Evolutionary conservation across 2,329 filamentous ascomycete species (phyloP).

Genomic region (Phyllosticta citriasiana): DNA sequence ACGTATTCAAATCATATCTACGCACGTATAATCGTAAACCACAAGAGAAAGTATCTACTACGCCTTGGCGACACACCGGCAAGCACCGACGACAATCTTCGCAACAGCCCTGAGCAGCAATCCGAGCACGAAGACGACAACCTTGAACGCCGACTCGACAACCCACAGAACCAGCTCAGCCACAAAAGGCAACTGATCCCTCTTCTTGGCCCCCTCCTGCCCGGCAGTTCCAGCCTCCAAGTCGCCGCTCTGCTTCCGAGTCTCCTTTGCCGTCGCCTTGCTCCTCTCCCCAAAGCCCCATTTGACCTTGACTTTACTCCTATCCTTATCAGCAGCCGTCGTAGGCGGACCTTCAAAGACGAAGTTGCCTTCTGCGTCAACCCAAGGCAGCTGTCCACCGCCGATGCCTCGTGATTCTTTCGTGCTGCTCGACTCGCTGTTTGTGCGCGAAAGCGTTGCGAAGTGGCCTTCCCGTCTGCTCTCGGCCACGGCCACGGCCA

Average conservation of each 20-base stretch:
- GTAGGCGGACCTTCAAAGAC: constrained; percentile 12
- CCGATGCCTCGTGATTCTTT: background rate
- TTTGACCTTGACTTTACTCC: constrained; percentile 9
- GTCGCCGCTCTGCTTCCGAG: constrained; percentile 19
- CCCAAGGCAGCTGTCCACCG: background rate
- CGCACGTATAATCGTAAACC: background rate
- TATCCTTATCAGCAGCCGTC: constrained; percentile 18
- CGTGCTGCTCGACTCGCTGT: background rate
- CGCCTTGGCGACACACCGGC: constrained; percentile 26
- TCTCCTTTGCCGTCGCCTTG: constrained; percentile 9
- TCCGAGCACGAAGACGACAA: constrained; percentile 32
- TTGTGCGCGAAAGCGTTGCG: background rate
- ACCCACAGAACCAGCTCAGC: constrained; percentile 30
- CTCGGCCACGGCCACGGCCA: constrained; percentile 38
- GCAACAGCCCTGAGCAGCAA: constrained; percentile 33
- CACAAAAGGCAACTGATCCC: constrained; percentile 20
- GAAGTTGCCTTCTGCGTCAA: background rate
- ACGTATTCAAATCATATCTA: background rate
- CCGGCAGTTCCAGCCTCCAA: background rate
- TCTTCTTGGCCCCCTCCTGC: background rate
- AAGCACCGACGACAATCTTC: constrained; percentile 29
- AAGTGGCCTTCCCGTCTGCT: constrained; percentile 22
- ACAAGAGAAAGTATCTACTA: constrained; percentile 14
- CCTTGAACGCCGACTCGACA: constrained; percentile 33
- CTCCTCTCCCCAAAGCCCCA: constrained; percentile 6